Conservation (phyloP, 768 basidiomycete genomes). For the Chalciporus piperatus region DNA sequence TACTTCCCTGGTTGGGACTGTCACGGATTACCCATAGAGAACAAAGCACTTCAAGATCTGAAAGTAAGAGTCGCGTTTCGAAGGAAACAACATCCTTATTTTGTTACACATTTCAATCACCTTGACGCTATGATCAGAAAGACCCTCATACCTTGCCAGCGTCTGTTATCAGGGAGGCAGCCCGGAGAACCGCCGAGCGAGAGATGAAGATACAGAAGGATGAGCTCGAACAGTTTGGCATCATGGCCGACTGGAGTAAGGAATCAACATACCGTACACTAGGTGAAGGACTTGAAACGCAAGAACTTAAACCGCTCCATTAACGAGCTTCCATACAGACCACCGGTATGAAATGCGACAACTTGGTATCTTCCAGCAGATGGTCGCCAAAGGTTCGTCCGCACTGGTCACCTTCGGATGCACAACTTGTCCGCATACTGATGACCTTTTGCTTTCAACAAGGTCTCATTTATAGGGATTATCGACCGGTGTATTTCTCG, state of each 20-base stretch:
- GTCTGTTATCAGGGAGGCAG: constrained; percentile 62
- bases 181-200: constrained; percentile 65
- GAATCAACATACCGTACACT: constrained; percentile 80
- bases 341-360: constrained; percentile 87
- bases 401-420: neutral
- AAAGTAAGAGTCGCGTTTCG: constrained; percentile 43
- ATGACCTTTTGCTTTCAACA: neutral
- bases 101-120: neutral
- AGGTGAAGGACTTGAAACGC: constrained; percentile 44
- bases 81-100: neutral
- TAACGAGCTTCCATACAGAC: constrained; percentile 45
- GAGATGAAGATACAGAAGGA: constrained; percentile 73
- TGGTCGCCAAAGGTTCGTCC: constrained; percentile 76
- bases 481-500: constrained; percentile 91
- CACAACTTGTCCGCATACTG: neutral
- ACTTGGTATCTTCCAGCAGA: constrained; percentile 75
- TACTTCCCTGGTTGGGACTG: constrained; percentile 98
- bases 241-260: constrained; percentile 89
- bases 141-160: constrained; percentile 58
- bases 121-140: constrained; percentile 36
- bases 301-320: neutral
- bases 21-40: constrained; percentile 95
- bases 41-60: constrained; percentile 81
- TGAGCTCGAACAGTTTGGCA: constrained; percentile 78
- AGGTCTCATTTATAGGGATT: constrained; percentile 83